These are phyloP conservation scores for Fonsecaea monophora DNA, from an alignment of 2,329 filamentous ascomycete genomes.

Conservation along the genomic window DNA sequence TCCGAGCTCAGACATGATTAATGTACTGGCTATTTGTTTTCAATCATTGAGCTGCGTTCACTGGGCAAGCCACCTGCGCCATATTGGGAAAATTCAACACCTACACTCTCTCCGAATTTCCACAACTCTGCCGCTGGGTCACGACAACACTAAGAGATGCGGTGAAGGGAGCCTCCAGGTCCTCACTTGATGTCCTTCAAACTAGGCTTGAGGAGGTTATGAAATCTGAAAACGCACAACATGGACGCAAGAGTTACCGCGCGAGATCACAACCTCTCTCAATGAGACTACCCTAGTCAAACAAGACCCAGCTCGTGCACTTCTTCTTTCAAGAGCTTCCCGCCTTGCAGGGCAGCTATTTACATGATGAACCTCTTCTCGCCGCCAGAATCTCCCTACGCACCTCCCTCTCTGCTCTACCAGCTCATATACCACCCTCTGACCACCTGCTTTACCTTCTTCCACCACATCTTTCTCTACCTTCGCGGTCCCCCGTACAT, in stretches of 20 bases:
- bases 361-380: slow-evolving; percentile 29
- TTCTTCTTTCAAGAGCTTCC: not conserved
- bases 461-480: slow-evolving; percentile 70
- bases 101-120: not conserved
- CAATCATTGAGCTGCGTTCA: not conserved
- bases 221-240: not conserved
- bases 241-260: not conserved
- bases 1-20: slow-evolving; percentile 1
- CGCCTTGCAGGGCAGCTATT: not conserved
- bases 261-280: not conserved
- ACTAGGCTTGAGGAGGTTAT: not conserved
- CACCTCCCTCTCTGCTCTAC: slow-evolving; percentile 62
- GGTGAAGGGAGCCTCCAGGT: not conserved
- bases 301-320: not conserved
- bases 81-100: not conserved
- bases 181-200: not conserved
- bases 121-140: not conserved
- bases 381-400: slow-evolving; percentile 50
- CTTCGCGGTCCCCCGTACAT: slow-evolving; percentile 71
- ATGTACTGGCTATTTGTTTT: slow-evolving; percentile 14
- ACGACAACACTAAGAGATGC: not conserved
- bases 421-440: slow-evolving; percentile 73
- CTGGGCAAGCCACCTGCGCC: slow-evolving; percentile 20
- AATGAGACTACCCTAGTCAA: not conserved
- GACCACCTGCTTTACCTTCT: slow-evolving; percentile 64